These are phyloP conservation scores for Wallacemonas sp. DNA, from an alignment of 208 protist genomes.

Conservation along the genomic window DNA sequence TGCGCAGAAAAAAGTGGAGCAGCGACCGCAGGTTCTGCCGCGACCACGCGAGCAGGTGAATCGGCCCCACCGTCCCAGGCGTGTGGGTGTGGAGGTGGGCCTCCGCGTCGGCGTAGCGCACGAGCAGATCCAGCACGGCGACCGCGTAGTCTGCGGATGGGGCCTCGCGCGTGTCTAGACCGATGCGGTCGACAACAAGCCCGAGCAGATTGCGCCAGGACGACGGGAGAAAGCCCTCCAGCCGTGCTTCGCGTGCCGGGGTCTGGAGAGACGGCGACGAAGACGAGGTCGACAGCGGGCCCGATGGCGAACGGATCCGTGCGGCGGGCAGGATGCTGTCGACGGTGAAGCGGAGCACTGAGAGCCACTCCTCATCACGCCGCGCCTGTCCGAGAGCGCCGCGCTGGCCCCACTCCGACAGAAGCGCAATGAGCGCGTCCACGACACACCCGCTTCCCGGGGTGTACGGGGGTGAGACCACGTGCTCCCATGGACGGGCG, in stretches of 20 bases:
- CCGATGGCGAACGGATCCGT: no score
- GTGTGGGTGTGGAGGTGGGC: background rate
- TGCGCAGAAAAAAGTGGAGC: slow-evolving; percentile 41
- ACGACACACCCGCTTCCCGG: background rate
- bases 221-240: slow-evolving; percentile 11
- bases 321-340: slow-evolving; percentile 4
- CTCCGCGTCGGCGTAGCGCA: background rate
- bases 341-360: slow-evolving; percentile 16
- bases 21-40: slow-evolving; percentile 23
- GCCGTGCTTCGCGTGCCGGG: background rate
- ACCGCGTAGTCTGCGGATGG: slow-evolving; percentile 29
- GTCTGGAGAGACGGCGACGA: no score
- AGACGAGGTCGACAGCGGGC: no score
- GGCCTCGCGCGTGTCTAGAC: slow-evolving; percentile 25
- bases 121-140: slow-evolving; percentile 18
- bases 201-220: slow-evolving; percentile 17
- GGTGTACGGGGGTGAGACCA: background rate
- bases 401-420: slow-evolving; percentile 12
- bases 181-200: slow-evolving; percentile 31
- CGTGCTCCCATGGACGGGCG: background rate
- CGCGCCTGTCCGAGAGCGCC: background rate
- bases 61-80: no score
- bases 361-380: slow-evolving; percentile 2
- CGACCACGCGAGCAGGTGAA: background rate
- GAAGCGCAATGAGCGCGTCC: background rate